These are phyloP conservation scores for Colletotrichum sp. DNA, from an alignment of 2,329 filamentous ascomycete species.

Conservation along the genomic window DNA sequence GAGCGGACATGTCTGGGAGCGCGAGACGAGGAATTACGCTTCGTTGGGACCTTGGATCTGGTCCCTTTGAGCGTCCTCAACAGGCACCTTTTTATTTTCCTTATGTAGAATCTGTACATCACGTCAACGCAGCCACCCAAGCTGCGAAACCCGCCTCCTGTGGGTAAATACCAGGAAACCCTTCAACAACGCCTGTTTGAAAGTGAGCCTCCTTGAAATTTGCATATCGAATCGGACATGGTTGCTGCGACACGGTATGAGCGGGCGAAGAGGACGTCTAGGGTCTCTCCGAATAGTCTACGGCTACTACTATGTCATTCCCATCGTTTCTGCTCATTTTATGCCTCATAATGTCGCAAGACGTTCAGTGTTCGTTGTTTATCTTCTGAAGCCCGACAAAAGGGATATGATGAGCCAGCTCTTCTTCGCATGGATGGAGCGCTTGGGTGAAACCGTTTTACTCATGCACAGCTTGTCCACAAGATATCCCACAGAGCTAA, in stretches of 20 bases:
- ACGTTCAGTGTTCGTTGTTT: not conserved
- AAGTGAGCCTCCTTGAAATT: too few relatives aligned
- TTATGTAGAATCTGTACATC: conserved; percentile 26
- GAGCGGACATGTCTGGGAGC: not conserved
- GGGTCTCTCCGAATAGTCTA: not conserved
- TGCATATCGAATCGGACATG: not conserved
- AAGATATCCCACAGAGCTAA: not conserved
- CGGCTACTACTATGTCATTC: not conserved
- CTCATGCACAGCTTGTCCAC: not conserved
- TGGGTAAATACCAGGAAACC: conserved; percentile 16
- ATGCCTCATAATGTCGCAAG: not conserved
- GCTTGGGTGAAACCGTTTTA: not conserved
- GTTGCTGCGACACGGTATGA: not conserved
- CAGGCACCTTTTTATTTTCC: conserved; percentile 20
- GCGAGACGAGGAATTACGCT: not conserved
- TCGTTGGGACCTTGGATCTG: not conserved
- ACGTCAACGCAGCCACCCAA: conserved; percentile 14
- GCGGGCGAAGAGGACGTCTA: not conserved
- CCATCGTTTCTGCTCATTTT: too few relatives aligned
- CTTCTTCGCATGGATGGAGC: not conserved
- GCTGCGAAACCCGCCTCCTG: conserved; percentile 18
- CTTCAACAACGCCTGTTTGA: not conserved
- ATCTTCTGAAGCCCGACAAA: not conserved
- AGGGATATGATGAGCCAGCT: not conserved
- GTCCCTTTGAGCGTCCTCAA: not conserved